Conservation (phyloP, 176 grass and related monocot species). For the Triticum turgidum region DNA sequence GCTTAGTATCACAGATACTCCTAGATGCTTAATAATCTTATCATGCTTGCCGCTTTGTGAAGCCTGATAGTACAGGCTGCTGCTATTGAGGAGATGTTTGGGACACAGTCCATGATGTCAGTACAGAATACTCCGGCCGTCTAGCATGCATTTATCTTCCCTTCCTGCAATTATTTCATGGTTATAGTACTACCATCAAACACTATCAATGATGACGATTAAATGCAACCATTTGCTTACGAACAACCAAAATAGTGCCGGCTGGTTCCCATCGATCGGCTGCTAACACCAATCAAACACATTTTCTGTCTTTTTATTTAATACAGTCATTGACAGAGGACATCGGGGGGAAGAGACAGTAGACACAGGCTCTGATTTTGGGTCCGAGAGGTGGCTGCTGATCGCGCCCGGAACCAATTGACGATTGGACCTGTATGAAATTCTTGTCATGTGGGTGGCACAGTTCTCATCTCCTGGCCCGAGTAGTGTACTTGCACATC, state of each 20-base stretch:
- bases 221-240: neutral
- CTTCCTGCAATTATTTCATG: too few species aligned
- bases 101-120: too few species aligned
- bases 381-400: neutral
- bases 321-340: neutral
- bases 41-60: too few species aligned
- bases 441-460: neutral
- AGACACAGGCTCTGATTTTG: neutral
- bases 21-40: too few species aligned
- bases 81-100: too few species aligned
- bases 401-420: neutral
- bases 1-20: too few species aligned
- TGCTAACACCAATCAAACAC: neutral
- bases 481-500: slow-evolving; percentile 13
- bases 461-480: slow-evolving; percentile 3
- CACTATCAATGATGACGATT: neutral
- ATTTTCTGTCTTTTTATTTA: neutral
- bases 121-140: too few species aligned
- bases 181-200: too few species aligned
- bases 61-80: too few species aligned
- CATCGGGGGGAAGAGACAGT: neutral
- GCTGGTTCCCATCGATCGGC: neutral
- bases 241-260: neutral
- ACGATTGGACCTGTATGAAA: neutral
- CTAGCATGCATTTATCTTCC: too few species aligned